Conservation (phyloP, 441 rosid species). For the Oxalis stricta region DNA sequence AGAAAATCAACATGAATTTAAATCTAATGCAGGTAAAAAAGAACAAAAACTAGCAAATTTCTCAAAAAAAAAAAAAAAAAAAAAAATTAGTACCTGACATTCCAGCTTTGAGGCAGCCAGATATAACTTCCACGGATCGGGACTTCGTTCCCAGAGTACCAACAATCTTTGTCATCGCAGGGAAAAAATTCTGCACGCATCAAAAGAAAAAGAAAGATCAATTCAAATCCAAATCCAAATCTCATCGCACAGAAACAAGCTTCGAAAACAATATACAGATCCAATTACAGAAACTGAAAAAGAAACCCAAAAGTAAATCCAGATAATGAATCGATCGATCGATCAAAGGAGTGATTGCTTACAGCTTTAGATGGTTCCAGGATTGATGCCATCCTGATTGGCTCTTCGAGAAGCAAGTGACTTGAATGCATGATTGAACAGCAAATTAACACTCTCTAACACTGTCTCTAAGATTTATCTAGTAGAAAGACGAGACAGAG, state of each 20-base stretch:
- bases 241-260: neutral
- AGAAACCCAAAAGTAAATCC: no score
- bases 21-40: neutral
- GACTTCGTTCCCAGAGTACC: conserved; percentile 95
- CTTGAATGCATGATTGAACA: conserved; percentile 59
- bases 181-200: conserved; percentile 65
- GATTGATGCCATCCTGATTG: conserved; percentile 93
- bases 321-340: no score
- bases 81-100: conserved; percentile 60
- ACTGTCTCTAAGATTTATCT: no score
- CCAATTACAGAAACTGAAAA: neutral
- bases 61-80: neutral
- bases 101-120: conserved; percentile 84
- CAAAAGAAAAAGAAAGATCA: neutral
- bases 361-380: conserved; percentile 85
- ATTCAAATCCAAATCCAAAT: neutral
- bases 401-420: conserved; percentile 88
- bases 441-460: neutral
- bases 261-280: neutral
- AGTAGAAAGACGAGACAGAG: no score
- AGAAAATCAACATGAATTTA: neutral
- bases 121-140: conserved; percentile 64
- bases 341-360: conserved; percentile 9
- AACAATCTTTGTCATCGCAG: conserved; percentile 93
- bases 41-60: neutral